Conservation (phyloP, 2,329 filamentous ascomycete genomes). For the Pseudogymnoascus sp. region DNA sequence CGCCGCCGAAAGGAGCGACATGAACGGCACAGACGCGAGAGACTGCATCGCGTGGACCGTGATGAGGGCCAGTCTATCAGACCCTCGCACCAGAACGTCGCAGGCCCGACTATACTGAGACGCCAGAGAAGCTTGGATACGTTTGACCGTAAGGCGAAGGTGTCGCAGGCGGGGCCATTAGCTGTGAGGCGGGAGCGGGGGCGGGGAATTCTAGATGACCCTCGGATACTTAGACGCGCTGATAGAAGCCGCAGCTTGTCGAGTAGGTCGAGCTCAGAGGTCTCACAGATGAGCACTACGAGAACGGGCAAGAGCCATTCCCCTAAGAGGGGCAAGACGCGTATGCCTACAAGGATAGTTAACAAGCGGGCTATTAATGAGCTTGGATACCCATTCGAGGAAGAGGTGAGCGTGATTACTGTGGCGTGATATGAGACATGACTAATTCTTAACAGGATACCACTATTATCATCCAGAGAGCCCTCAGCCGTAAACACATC, state of each 20-base stretch:
- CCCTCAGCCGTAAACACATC: slow-evolving; percentile 83
- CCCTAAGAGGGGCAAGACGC: slow-evolving; percentile 80
- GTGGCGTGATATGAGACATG: not conserved
- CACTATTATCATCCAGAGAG: slow-evolving; percentile 73
- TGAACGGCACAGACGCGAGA: too few species aligned
- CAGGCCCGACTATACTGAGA: slow-evolving; percentile 56
- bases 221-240: slow-evolving; percentile 25
- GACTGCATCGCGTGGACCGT: too few species aligned
- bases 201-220: slow-evolving; percentile 28
- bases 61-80: too few species aligned
- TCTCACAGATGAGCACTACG: not conserved
- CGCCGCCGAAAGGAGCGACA: too few species aligned
- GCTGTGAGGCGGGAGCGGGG: slow-evolving; percentile 43
- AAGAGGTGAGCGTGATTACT: slow-evolving; percentile 56
- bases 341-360: slow-evolving; percentile 74
- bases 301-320: slow-evolving; percentile 46
- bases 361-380: slow-evolving; percentile 75
- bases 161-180: slow-evolving; percentile 56
- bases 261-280: slow-evolving; percentile 24
- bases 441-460: slow-evolving; percentile 53
- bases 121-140: slow-evolving; percentile 87
- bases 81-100: too few species aligned
- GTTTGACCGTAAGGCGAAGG: slow-evolving; percentile 65
- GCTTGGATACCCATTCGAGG: slow-evolving; percentile 75
- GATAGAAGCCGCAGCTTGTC: slow-evolving; percentile 34